These are phyloP conservation scores for Lactarius hatsudake DNA, from an alignment of 768 basidiomycete species.

Conservation along the genomic window DNA sequence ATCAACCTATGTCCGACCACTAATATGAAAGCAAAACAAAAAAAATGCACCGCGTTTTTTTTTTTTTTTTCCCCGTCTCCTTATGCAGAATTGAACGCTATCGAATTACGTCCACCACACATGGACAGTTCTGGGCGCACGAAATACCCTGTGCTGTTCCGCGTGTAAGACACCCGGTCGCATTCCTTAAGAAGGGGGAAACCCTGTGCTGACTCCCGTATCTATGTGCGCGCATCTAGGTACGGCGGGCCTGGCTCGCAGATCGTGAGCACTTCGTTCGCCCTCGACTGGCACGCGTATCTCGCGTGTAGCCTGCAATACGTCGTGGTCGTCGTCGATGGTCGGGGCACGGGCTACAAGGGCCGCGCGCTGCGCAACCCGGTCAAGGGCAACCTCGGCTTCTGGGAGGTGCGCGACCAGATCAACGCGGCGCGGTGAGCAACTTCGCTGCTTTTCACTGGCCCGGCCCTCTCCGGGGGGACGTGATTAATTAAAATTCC, in stretches of 20 bases:
- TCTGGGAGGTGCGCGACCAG: conserved; percentile 87
- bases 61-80: not conserved
- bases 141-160: conserved; percentile 93
- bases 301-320: conserved; percentile 79
- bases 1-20: not conserved
- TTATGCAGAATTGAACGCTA: conserved; percentile 74
- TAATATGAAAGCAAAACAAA: not conserved
- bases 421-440: conserved; percentile 80
- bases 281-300: conserved; percentile 84
- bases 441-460: conserved; percentile 10
- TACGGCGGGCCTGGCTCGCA: conserved; percentile 94
- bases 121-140: conserved; percentile 96
- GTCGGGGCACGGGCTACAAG: conserved; percentile 90
- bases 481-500: not conserved
- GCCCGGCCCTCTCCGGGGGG: not conserved
- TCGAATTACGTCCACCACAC: conserved; percentile 85
- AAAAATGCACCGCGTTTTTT: not conserved
- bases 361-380: conserved; percentile 82
- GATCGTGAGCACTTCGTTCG: conserved; percentile 61
- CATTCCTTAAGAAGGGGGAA: not conserved
- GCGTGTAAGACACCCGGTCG: conserved; percentile 49
- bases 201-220: not conserved
- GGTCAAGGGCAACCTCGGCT: conserved; percentile 86
- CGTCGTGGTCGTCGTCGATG: conserved; percentile 85
- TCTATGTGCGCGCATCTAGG: conserved; percentile 38